A percentile compares a stretch with the other conserved stretches of the same genome.
These are phyloP conservation scores for Spathaspora arborariae DNA, from an alignment of 805 yeast species.

Conservation along the genomic window DNA sequence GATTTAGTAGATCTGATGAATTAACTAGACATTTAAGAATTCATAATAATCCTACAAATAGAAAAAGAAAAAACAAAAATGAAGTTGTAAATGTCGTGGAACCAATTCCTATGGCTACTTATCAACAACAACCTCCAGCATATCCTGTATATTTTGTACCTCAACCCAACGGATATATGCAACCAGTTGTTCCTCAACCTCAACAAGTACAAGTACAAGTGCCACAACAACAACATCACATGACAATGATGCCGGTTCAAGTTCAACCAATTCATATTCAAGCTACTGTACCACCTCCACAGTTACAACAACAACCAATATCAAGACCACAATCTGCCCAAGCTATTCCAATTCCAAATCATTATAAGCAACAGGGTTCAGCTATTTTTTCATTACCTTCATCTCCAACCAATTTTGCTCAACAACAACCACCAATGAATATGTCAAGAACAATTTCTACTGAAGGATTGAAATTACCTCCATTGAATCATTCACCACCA, in stretches of 20 bases:
- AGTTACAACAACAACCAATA: slow-evolving; percentile 9
- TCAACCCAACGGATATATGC: slow-evolving; percentile 19
- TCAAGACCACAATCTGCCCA: slow-evolving; percentile 2
- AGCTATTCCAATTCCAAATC: slow-evolving; percentile 6
- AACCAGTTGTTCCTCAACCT: slow-evolving; percentile 10
- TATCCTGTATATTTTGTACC: slow-evolving; percentile 37
- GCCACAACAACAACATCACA: neutral
- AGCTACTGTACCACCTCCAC: slow-evolving; percentile 9
- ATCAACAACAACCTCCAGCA: slow-evolving; percentile 16
- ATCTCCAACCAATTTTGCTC: slow-evolving; percentile 21
- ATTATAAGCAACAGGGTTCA: slow-evolving; percentile 14
- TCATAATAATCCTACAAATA: slow-evolving; percentile 57
- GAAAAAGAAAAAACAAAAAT: slow-evolving; percentile 35
- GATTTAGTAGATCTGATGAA: slow-evolving; percentile 80
- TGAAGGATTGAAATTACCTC: slow-evolving; percentile 13
- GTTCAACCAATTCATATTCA: slow-evolving; percentile 6
- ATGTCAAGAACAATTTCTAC: slow-evolving; percentile 12
- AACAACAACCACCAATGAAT: slow-evolving; percentile 4
- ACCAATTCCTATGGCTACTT: neutral
- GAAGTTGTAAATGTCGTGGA: neutral
- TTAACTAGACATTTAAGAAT: slow-evolving; percentile 81
- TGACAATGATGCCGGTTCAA: neutral
- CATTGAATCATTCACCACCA: slow-evolving; percentile 2
- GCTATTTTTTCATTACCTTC: slow-evolving; percentile 28
- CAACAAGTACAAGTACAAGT: slow-evolving; percentile 6